These are phyloP conservation scores for Heterobasidion irregulare DNA, from an alignment of 1,284 basidiomycete genomes.

Conservation along the genomic window DNA sequence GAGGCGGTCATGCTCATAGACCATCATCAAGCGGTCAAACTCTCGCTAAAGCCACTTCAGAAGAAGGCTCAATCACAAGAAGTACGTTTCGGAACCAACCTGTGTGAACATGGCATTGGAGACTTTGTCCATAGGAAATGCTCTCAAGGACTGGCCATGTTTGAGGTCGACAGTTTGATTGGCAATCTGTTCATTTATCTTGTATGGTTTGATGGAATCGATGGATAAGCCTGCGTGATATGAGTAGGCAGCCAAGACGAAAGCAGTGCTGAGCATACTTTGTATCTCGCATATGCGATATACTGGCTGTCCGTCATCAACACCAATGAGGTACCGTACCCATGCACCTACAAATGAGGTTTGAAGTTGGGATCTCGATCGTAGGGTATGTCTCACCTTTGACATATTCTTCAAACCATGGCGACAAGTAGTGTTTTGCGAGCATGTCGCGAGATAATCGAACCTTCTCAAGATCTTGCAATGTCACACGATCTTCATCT, in stretches of 20 bases:
- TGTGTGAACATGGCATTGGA: conserved; percentile 60
- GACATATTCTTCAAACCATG: conserved; percentile 75
- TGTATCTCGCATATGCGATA: conserved; percentile 80
- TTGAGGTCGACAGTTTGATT: conserved; percentile 62
- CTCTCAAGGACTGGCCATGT: conserved; percentile 54
- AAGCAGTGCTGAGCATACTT: conserved; percentile 37
- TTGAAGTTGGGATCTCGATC: neutral
- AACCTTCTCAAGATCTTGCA: conserved; percentile 49
- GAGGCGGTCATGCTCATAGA: conserved; percentile 46
- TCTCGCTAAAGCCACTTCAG: conserved; percentile 46
- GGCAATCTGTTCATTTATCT: conserved; percentile 57
- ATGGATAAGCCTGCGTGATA: conserved; percentile 35
- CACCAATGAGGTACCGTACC: conserved; percentile 71
- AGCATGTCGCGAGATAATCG: conserved; percentile 58
- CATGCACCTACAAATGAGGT: conserved; percentile 51
- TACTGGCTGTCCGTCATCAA: conserved; percentile 45
- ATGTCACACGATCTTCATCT: conserved; percentile 41
- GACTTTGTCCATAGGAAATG: conserved; percentile 72
- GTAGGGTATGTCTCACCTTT: conserved; percentile 40
- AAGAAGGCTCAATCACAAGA: neutral
- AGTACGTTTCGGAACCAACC: conserved; percentile 30
- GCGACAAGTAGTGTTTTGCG: conserved; percentile 55
- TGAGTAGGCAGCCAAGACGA: neutral
- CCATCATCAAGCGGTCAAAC: conserved; percentile 51
- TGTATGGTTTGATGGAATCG: conserved; percentile 60